Base-by-base conservation (phyloP, 768 basidiomycete genomes). In the Lactarius sp. region DNA sequence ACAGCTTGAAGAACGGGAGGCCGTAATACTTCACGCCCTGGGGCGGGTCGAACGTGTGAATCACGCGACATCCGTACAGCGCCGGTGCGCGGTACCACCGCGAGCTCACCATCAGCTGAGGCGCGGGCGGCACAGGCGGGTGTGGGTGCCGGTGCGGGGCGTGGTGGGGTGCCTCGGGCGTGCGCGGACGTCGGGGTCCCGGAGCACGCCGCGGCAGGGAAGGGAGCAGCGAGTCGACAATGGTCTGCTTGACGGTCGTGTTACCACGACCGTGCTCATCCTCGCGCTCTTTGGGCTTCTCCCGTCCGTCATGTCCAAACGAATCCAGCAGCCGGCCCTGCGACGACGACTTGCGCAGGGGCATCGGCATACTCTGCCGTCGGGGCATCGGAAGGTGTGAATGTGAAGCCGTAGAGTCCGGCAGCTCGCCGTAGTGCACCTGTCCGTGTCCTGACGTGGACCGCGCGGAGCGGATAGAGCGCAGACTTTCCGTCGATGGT, bases 1-100 rank as follows among this genome's bases (percentile, higher is more conserved):
- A 72, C n/a, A 93, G 78, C 13, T 77, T 82, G 72, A 92, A 90
- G 79, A 93, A 92, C 14, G 89, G 89, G 70, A 86, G 83, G 52
- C 81, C 83, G 67, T 85, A 86, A 69, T 92, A 92, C 22, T 83
- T 78, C 10, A 86, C 85, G 9, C 81, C 79, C 0, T 74, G 69
- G 0, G 87, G 88, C 4, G 88, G 88, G 14, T 79, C 75, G 73
- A 87, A 90, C 10, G 83, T 79, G 66, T 89, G 87, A 31, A 90
- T 78, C 10, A 85, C 88, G 31, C 79, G 79, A 66, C 88, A 91
- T 5, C 80, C 70, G 71, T 92, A 92, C 59, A 86, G 80, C 41
- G 82, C 79, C 7, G 66, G 70, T 31, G 63, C 62, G 10, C 55
- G 37, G 36, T 64, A 64, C 51, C 67, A 70, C 39, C 61, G 63